Evolutionary conservation across 75 land plant species (phyloP), one percentile per base, ranked within the genome.

Genomic region (Selaginella moellendorffii): DNA sequence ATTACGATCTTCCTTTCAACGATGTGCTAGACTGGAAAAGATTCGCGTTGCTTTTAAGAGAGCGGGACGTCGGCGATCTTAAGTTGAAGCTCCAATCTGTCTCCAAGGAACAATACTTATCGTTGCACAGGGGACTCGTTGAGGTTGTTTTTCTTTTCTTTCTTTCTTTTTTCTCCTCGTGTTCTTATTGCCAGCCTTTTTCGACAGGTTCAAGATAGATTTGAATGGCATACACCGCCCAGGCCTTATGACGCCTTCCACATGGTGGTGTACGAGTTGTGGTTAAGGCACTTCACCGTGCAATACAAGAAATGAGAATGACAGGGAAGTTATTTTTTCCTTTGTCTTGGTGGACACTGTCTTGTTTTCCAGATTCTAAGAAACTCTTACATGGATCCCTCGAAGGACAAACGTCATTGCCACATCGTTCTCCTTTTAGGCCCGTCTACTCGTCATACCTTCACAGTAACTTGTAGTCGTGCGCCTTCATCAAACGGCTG

Each of bases 201-300:
- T 56, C 8, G 5, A 2, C 69, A 85, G 89, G 71, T 83, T 10
- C 89, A 85, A 64, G 79, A 80, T 64, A 82, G 82, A 63, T 85
- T 85, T 61, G 79, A 63, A 30, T 85, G 89, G 89, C 62, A 80
- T 65, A 1, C 26, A 24, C 63, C 63, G 2, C 77, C 86, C 1
- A 26, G 19, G 30, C 75, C 72, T 54, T 83, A 70, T 66, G 88
- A 85, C 64, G 81, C 86, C 20, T 85, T 85, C 72, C 63, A 83
- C 63, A 78, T 83, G 83, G 86, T 76, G 9, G 73, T 85, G 86
- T 85, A 85, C 53, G 83, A 85, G 66, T 61, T 85, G n/a, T 85
- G 88, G 88, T 69, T 83, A 18, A 56, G 86, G 26, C 83, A 68
- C 58, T 82, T 71, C 68, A 77, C 79, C 9, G 74, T 86, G 31